Conservation (phyloP, 257 asterid species). For the Solanum virginianum region DNA sequence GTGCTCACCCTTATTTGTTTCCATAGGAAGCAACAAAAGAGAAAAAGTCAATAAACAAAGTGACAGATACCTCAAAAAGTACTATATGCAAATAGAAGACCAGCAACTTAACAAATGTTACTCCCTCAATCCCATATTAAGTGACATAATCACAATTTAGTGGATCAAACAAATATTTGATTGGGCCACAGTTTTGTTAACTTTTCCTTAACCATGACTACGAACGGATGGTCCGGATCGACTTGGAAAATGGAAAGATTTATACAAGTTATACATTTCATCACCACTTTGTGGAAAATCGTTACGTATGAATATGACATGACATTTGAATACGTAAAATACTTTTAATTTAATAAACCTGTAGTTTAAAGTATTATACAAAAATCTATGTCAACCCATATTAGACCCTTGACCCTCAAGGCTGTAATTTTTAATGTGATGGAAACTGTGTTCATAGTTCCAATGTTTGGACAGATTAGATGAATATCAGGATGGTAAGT, state of each 20-base stretch:
- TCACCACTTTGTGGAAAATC: no score
- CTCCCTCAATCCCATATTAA: not conserved
- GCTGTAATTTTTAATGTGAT: not conserved
- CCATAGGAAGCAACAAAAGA: not conserved
- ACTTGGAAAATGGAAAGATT: no score
- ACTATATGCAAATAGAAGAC: not conserved
- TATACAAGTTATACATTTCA: no score
- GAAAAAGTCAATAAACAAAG: not conserved
- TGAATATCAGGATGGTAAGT: not conserved
- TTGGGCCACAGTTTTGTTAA: not conserved
- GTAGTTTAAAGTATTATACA: not conserved
- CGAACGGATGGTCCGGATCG: no score
- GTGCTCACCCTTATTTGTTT: not conserved
- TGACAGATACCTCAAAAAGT: not conserved
- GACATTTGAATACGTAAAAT: not conserved
- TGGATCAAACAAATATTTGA: not conserved
- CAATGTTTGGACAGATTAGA: not conserved
- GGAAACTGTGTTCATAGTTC: not conserved
- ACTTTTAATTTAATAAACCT: not conserved
- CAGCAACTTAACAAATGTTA: not conserved
- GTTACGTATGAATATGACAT: not conserved
- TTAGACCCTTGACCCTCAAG: not conserved
- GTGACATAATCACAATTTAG: not conserved
- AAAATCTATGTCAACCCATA: not conserved
- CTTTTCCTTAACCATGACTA: not conserved